Conservation (phyloP, 495 filamentous ascomycete genomes). For the Pyrenula massariospora region DNA sequence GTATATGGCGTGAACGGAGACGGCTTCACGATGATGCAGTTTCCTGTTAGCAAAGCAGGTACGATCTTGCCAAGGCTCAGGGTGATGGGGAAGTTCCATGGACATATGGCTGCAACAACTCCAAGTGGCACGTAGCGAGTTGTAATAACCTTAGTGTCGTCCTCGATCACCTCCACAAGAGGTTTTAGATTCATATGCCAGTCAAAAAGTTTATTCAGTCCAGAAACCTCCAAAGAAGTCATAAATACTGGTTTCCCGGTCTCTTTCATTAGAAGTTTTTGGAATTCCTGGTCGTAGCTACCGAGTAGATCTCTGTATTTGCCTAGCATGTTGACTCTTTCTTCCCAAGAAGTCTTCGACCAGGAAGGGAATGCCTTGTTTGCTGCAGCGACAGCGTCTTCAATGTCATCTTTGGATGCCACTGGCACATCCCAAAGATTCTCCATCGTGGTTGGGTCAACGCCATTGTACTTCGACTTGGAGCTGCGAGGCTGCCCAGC, state of each 20-base stretch:
- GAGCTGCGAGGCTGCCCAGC: conserved; percentile 26
- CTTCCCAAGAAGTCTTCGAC: conserved; percentile 34
- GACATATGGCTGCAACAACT: conserved; percentile 37
- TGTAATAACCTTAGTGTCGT: conserved; percentile 29
- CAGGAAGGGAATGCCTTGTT: conserved; percentile 37
- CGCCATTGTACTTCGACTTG: conserved; percentile 22
- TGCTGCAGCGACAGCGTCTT: conserved; percentile 37
- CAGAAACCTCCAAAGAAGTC: conserved; percentile 13
- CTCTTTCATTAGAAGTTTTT: conserved; percentile 39
- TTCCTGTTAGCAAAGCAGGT: conserved; percentile 45
- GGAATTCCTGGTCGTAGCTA: conserved; percentile 30
- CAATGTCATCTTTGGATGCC: conserved; percentile 37
- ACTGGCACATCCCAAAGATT: conserved; percentile 43
- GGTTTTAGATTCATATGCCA: conserved; percentile 13
- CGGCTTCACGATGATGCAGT: conserved; percentile 48
- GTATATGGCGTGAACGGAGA: conserved; percentile 57
- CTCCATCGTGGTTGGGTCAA: conserved; percentile 39
- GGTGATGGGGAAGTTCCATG: conserved; percentile 52
- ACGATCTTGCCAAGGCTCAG: conserved; percentile 42
- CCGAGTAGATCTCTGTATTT: conserved; percentile 39
- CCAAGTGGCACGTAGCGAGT: conserved; percentile 39
- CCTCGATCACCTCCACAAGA: conserved; percentile 30
- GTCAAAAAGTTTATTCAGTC: conserved; percentile 14
- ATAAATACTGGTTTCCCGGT: conserved; percentile 41
- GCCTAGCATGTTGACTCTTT: conserved; percentile 41